Conservation (phyloP, 2,329 filamentous ascomycete species). For the Trichoderma sp. region DNA sequence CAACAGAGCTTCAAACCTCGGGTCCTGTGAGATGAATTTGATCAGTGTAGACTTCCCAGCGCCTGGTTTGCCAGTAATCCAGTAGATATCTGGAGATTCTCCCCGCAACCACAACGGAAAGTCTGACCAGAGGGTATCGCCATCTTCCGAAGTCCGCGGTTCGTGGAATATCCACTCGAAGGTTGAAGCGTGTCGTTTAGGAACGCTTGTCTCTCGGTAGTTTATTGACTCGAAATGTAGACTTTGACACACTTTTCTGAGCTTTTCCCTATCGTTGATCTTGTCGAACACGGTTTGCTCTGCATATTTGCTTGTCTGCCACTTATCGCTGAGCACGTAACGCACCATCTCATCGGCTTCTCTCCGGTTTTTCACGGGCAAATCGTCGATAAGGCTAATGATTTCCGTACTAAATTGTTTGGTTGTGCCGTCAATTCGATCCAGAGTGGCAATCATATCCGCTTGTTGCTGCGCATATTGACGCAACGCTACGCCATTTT, state of each 20-base stretch:
- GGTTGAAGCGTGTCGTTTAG: fast-evolving
- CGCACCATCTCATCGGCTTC: not conserved
- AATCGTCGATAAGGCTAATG: not conserved
- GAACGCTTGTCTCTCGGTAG: not conserved
- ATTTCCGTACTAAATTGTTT: not conserved
- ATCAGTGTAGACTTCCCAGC: not conserved
- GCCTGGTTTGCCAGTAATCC: not conserved
- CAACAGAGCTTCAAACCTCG: not conserved
- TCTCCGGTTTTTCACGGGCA: fast-evolving
- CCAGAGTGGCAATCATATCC: not conserved
- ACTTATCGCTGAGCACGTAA: not conserved
- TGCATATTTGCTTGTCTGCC: not conserved
- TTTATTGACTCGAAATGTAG: not conserved
- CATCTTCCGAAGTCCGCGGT: not conserved
- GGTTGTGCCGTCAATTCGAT: not conserved
- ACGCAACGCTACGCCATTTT: not conserved
- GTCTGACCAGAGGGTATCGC: not conserved
- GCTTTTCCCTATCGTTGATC: fast-evolving
- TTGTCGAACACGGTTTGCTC: not conserved
- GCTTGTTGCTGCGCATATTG: not conserved
- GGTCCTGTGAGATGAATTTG: not conserved
- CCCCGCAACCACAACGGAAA: not conserved
- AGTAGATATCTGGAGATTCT: not conserved
- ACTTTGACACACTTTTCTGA: not conserved
- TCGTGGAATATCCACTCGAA: not conserved